Conservation (phyloP, 2,329 filamentous ascomycete species). For the Setomelanomma holmii region DNA sequence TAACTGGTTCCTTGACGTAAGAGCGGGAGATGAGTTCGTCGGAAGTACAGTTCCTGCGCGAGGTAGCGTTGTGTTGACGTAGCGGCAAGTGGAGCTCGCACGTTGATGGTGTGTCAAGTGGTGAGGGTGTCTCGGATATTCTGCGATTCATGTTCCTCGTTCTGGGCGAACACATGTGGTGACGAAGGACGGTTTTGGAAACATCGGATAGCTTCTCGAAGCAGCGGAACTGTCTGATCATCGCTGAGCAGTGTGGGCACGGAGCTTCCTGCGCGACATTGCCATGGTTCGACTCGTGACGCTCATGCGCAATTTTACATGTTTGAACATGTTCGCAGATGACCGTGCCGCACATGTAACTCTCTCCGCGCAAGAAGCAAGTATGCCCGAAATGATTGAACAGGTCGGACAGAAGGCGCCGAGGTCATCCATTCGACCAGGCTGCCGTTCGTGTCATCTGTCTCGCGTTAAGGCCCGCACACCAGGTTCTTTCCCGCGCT, state of each 20-base stretch:
- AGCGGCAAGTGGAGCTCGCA: background rate
- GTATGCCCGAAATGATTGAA: conserved; percentile 3
- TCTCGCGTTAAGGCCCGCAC: conserved; percentile 12
- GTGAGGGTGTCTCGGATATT: conserved; percentile 9
- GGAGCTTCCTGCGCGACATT: conserved; percentile 15
- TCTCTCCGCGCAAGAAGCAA: conserved; percentile 11
- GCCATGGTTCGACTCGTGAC: conserved; percentile 9
- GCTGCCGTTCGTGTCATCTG: conserved; percentile 20
- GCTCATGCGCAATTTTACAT: conserved; percentile 14
- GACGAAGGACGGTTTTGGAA: conserved; percentile 9
- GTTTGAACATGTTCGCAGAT: conserved; percentile 41
- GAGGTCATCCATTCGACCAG: conserved; percentile 3
- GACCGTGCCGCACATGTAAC: conserved; percentile 14
- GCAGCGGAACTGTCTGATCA: conserved; percentile 15
- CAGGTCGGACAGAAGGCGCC: conserved; percentile 12
- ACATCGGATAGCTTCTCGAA: conserved; percentile 33
- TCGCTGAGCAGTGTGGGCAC: conserved; percentile 11
- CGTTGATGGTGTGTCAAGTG: conserved; percentile 19
- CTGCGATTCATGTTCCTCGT: conserved; percentile 16
- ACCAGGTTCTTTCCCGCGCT: conserved; percentile 17
- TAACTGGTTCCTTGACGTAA: conserved; percentile 3
- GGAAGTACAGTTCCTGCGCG: conserved; percentile 6
- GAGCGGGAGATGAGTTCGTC: conserved; percentile 4
- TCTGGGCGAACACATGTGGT: conserved; percentile 32
- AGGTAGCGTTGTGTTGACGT: conserved; percentile 8